phyloP scores from a whole-genome alignment of 2,329 filamentous ascomycete species.

The Apiospora kogelbergensis region DNA sequence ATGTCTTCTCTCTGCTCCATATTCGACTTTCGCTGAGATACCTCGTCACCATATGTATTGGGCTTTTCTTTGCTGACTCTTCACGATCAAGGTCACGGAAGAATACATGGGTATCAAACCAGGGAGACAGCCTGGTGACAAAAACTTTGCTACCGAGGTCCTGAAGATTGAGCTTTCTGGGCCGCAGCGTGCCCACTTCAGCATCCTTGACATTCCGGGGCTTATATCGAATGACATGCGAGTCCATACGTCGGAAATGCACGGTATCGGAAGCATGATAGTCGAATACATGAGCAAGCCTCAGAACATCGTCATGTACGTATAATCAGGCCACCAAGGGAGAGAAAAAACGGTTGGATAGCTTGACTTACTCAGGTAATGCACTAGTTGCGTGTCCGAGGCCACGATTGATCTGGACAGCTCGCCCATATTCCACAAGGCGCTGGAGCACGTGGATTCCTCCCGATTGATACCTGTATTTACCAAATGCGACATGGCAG shows the following conservation, averaged over 20 bases:
- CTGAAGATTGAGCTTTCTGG: constrained; percentile 38
- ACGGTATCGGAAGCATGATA: constrained; percentile 32
- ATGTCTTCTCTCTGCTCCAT: neutral
- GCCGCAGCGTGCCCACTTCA: constrained; percentile 35
- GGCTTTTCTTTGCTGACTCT: neutral
- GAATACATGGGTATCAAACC: constrained; percentile 31
- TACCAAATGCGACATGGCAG: constrained; percentile 36
- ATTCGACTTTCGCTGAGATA: neutral
- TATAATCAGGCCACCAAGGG: neutral
- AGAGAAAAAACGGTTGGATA: no score
- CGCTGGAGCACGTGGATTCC: constrained; percentile 26
- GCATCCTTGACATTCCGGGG: constrained; percentile 38
- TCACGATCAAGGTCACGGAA: constrained; percentile 20
- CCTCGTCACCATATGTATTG: neutral
- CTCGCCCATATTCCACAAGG: constrained; percentile 30
- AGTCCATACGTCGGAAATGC: constrained; percentile 30
- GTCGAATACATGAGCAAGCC: constrained; percentile 34
- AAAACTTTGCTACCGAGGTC: constrained; percentile 38
- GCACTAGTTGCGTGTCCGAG: constrained; percentile 32
- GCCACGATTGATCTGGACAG: constrained; percentile 31
- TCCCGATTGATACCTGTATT: constrained; percentile 36
- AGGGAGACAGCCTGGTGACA: constrained; percentile 21
- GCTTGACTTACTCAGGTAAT: neutral
- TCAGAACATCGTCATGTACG: constrained; percentile 40
- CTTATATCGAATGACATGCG: constrained; percentile 25